Conservation (phyloP, 139 green algal genomes). For the Mesotaenium endlicherianum region DNA sequence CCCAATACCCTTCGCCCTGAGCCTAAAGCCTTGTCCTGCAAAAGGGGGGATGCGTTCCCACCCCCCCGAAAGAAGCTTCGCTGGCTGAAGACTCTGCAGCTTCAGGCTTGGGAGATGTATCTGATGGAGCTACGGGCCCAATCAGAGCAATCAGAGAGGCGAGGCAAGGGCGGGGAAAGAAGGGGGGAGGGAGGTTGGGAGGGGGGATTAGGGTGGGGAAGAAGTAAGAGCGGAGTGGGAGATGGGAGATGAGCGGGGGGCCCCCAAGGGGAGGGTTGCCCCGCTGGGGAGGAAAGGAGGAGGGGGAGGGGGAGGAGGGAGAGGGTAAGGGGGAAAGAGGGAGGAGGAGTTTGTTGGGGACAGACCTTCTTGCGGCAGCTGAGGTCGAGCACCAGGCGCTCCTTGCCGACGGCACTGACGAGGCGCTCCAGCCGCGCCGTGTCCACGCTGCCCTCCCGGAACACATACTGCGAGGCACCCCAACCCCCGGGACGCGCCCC, state of each 20-base stretch:
- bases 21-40: no score
- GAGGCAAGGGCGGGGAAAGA: neutral
- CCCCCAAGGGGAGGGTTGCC: no score
- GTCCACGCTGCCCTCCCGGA: constrained; percentile 82
- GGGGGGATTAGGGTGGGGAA: no score
- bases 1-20: no score
- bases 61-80: no score
- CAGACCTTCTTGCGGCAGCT: constrained; percentile 76
- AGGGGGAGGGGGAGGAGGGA: neutral
- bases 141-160: neutral
- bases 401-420: constrained; percentile 76
- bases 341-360: neutral
- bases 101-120: no score
- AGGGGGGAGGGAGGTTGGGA: neutral
- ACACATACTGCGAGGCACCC: constrained; percentile 80
- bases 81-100: no score
- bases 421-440: constrained; percentile 72
- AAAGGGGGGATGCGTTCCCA: no score
- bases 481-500: no score
- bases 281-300: neutral
- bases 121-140: no score
- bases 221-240: no score
- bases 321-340: neutral
- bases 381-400: constrained; percentile 92
- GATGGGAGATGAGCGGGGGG: no score